Percentiles rank a stretch among this genome's conserved stretches.
phyloP scores from a whole-genome alignment of 805 yeast species.

The Torulaspora delbrueckii region DNA sequence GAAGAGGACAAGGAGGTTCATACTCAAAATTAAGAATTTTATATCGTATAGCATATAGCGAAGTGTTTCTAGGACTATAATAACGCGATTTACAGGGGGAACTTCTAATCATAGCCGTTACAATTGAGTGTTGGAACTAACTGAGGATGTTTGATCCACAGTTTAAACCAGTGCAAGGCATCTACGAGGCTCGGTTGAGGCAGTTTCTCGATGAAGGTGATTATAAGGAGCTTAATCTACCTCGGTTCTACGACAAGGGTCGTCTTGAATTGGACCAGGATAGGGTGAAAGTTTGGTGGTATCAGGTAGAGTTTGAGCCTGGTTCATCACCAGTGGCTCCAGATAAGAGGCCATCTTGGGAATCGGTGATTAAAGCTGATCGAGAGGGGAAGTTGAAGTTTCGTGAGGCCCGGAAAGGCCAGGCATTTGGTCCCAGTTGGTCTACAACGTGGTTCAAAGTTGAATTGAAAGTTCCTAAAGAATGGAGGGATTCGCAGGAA shows the following conservation, averaged over 20 bases:
- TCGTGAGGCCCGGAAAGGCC: conserved; percentile 60
- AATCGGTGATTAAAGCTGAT: conserved; percentile 25
- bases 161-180: conserved; percentile 60
- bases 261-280: conserved; percentile 43
- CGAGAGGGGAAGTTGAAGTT: conserved; percentile 37
- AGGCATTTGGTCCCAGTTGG: conserved; percentile 92
- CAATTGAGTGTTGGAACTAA: conserved; percentile 16
- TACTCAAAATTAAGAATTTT: conserved; percentile 30
- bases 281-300: conserved; percentile 55
- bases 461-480: conserved; percentile 55
- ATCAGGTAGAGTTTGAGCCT: conserved; percentile 60
- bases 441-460: conserved; percentile 91
- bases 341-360: conserved; percentile 36
- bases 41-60: neutral
- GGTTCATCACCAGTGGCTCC: conserved; percentile 40
- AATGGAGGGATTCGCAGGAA: conserved; percentile 42
- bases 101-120: neutral
- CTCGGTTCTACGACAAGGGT: conserved; percentile 68
- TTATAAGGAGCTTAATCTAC: conserved; percentile 65
- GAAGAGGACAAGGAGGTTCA: conserved; percentile 68
- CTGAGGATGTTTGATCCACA: conserved; percentile 42
- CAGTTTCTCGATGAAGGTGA: conserved; percentile 71
- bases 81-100: neutral
- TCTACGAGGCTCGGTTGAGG: conserved; percentile 52
- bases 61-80: neutral